A percentile compares a stretch with the other conserved stretches of the same genome.
Evolutionary conservation across 202 grass and related monocot species (phyloP).

Genomic region (Setaria italica): DNA sequence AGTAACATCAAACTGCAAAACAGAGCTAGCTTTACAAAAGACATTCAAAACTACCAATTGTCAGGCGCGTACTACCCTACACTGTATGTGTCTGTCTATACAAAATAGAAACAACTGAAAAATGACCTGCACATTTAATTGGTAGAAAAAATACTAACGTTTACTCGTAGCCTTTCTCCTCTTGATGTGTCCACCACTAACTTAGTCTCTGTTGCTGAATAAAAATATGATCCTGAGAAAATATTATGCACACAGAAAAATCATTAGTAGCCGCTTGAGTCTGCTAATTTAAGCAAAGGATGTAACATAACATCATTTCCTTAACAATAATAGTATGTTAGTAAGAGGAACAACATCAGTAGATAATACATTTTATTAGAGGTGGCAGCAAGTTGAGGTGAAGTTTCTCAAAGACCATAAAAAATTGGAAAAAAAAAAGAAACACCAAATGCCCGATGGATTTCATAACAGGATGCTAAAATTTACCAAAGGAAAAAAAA

Average conservation of each 20-base stretch:
- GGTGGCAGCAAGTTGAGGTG: not conserved
- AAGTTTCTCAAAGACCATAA: slow-evolving; percentile 25
- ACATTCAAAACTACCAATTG: not conserved
- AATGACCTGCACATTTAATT: slow-evolving; percentile 11
- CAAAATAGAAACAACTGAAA: slow-evolving; percentile 9
- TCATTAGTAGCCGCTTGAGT: slow-evolving; percentile 30
- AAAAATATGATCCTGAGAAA: slow-evolving; percentile 78
- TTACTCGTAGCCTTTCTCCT: slow-evolving; percentile 81
- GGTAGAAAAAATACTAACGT: slow-evolving; percentile 61
- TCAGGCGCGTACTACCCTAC: not conserved
- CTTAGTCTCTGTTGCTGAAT: slow-evolving; percentile 86
- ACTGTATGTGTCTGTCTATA: not conserved
- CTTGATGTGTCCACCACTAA: slow-evolving; percentile 96
- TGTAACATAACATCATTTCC: slow-evolving; percentile 22
- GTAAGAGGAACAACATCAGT: not conserved
- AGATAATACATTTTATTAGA: not conserved
- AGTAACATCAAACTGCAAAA: slow-evolving; percentile 92
- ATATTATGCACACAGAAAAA: slow-evolving; percentile 39
- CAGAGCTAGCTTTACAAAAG: slow-evolving; percentile 44
- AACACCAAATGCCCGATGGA: not conserved
- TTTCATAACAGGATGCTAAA: not conserved
- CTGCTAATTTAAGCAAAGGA: slow-evolving; percentile 7
- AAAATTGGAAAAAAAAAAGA: too few species aligned
- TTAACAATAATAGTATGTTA: not conserved
- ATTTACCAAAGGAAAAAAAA: slow-evolving; percentile 25